phyloP scores from a whole-genome alignment of 306 rosid genomes.

The Acacia acuminata region DNA sequence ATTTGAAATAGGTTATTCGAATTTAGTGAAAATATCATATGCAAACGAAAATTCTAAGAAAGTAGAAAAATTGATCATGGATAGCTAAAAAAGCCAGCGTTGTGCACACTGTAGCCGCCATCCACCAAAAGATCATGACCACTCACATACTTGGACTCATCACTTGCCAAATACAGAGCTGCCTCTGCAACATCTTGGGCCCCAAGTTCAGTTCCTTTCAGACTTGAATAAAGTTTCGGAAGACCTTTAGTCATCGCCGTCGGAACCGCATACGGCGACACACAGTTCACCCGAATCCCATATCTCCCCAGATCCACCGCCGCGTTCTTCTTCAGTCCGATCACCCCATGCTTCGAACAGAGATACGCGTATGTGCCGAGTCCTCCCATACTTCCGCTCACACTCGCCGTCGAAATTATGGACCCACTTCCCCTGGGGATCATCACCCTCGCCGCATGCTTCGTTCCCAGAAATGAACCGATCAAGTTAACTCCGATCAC shows the following conservation, averaged over 20 bases:
- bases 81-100: neutral
- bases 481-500: conserved; percentile 46
- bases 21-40: no score
- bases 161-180: neutral
- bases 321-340: conserved; percentile 43
- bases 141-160: neutral
- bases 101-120: neutral
- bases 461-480: conserved; percentile 40
- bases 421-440: conserved; percentile 32
- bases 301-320: conserved; percentile 52
- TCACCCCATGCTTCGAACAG: conserved; percentile 47
- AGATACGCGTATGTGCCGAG: conserved; percentile 38
- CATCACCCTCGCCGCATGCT: conserved; percentile 59
- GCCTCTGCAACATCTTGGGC: neutral
- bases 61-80: no score
- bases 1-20: no score
- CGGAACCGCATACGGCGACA: neutral
- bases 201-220: neutral
- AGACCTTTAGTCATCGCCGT: neutral
- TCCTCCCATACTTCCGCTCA: conserved; percentile 34
- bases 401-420: conserved; percentile 47
- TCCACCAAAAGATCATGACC: neutral
- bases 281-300: neutral
- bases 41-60: no score
- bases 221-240: neutral